Conservation (phyloP, 345 rosid species). For the Carallia brachiata region DNA sequence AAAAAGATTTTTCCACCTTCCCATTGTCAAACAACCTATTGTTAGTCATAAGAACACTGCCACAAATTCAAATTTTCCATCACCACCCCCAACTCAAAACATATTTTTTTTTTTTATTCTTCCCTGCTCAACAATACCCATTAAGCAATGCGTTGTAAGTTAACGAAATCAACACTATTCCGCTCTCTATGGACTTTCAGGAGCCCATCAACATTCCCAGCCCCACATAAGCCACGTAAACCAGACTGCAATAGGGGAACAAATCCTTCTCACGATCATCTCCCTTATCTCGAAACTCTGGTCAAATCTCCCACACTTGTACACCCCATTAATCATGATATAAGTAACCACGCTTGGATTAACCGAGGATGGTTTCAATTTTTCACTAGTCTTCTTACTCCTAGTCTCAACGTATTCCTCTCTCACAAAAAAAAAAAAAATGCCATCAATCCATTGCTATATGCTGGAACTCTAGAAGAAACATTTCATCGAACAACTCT, state of each 20-base stretch:
- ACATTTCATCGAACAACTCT: conserved; percentile 83
- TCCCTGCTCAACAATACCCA: conserved; percentile 63
- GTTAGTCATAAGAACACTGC: conserved; percentile 62
- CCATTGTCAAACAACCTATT: conserved; percentile 64
- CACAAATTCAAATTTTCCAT: conserved; percentile 60
- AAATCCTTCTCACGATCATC: conserved; percentile 57
- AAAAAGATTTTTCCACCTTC: conserved; percentile 61
- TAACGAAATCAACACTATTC: conserved; percentile 6
- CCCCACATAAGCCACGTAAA: conserved; percentile 55
- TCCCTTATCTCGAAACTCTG: conserved; percentile 70
- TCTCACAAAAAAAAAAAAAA: conserved; percentile 36
- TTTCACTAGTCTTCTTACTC: conserved; percentile 65
- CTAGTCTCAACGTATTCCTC: conserved; percentile 33
- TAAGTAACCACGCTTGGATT: conserved; percentile 61
- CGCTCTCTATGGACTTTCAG: conserved; percentile 55
- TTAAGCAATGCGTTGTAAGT: conserved; percentile 70
- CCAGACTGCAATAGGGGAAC: conserved; percentile 63
- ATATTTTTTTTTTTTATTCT: conserved; percentile 51
- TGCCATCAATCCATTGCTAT: conserved; percentile 48
- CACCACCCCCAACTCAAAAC: conserved; percentile 67
- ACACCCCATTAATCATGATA: conserved; percentile 79
- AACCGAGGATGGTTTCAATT: conserved; percentile 42
- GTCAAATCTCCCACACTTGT: conserved; percentile 61
- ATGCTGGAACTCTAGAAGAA: too few species aligned
- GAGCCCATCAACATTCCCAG: conserved; percentile 63